Evolutionary conservation across 1,284 basidiomycete genomes (phyloP).

Genomic region (Moesziomyces sp.): DNA sequence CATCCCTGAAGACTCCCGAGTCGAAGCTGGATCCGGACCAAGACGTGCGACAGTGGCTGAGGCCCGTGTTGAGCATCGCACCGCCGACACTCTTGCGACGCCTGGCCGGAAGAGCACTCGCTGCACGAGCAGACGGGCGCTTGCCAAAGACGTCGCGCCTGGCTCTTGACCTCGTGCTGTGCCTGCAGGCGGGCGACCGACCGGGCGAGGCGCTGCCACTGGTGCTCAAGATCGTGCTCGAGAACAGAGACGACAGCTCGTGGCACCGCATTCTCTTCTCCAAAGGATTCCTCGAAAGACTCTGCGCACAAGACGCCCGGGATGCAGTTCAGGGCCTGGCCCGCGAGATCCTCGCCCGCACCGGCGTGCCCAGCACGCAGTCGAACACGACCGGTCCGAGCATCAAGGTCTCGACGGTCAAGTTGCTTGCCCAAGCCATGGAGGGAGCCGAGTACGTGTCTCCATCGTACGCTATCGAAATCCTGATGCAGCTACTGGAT

Average conservation of each 20-base stretch:
- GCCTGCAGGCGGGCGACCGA: constrained; percentile 3
- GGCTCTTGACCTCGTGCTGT: background rate
- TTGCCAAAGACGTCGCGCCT: background rate
- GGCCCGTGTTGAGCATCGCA: too few species aligned
- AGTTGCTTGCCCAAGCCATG: constrained; percentile 1
- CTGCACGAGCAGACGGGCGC: background rate
- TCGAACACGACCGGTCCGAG: background rate
- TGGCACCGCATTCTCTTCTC: constrained; percentile 11
- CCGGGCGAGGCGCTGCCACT: background rate
- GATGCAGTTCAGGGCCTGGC: background rate
- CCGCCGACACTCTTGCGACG: background rate
- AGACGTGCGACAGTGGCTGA: background rate
- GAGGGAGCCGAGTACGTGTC: background rate
- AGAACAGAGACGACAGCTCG: constrained; percentile 3
- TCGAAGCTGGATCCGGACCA: background rate
- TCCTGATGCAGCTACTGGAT: background rate
- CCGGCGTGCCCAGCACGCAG: background rate
- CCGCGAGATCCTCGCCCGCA: background rate
- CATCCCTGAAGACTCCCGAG: too few species aligned
- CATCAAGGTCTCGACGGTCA: constrained; percentile 6
- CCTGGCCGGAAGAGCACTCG: background rate
- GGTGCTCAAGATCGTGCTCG: background rate
- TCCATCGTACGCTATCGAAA: background rate
- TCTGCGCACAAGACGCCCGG: background rate
- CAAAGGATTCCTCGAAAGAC: background rate